Evolutionary conservation across 495 filamentous ascomycete genomes (phyloP).

Genomic region (Amphirosellinia nigrospora): DNA sequence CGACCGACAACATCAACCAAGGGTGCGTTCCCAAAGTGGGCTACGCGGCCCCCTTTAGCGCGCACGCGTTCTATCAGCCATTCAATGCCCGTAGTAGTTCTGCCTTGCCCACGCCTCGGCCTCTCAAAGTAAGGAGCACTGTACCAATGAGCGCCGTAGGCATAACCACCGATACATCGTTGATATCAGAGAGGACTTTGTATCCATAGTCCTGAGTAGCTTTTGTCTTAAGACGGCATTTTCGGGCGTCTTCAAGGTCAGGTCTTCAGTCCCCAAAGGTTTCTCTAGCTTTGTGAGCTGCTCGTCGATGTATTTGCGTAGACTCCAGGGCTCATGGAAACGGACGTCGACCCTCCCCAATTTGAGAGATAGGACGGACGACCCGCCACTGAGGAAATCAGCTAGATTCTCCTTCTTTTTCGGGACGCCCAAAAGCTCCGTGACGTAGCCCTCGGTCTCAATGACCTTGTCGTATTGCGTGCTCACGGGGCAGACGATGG

Average conservation of each 20-base stretch:
- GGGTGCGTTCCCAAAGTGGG: constrained; percentile 83
- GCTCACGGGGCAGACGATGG: constrained; percentile 90
- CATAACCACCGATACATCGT: constrained; percentile 96
- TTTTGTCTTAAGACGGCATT: constrained; percentile 57
- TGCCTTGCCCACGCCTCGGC: constrained; percentile 84
- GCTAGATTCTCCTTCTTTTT: constrained; percentile 93
- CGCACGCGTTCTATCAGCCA: constrained; percentile 87
- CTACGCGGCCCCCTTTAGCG: constrained; percentile 86
- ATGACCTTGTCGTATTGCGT: constrained; percentile 99
- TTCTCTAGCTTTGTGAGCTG: constrained; percentile 63
- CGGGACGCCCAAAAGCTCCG: constrained; percentile 88
- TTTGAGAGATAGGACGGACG: constrained; percentile 85
- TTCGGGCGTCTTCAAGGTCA: constrained; percentile 50
- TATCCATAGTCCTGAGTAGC: constrained; percentile 84
- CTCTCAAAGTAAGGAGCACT: constrained; percentile 87
- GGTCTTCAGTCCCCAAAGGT: constrained; percentile 44
- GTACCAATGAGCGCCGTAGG: constrained; percentile 95
- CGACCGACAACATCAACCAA: constrained; percentile 85
- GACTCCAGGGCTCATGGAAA: constrained; percentile 94
- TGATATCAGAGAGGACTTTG: constrained; percentile 90
- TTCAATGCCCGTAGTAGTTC: constrained; percentile 86
- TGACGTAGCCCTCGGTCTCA: constrained; percentile 95
- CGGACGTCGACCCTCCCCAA: constrained; percentile 92
- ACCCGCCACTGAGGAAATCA: constrained; percentile 81
- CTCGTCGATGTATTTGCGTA: constrained; percentile 77